These are phyloP conservation scores for Cystoisospora suis DNA, from an alignment of 169 alveolate genomes.

Conservation along the genomic window DNA sequence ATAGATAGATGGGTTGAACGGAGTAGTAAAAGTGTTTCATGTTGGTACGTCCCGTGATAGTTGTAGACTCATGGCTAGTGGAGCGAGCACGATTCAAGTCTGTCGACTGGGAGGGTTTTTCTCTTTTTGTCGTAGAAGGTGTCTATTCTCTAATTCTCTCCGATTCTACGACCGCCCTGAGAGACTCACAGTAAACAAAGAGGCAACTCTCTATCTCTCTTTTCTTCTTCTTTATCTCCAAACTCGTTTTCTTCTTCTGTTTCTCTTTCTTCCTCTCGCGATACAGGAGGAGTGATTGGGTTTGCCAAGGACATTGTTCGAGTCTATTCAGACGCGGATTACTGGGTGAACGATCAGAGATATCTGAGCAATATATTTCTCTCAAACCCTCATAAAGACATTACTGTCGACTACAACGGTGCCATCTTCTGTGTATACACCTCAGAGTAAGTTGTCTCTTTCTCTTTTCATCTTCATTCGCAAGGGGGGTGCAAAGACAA, in stretches of 20 bases:
- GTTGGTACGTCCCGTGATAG: too few species aligned
- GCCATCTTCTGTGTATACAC: constrained; percentile 13
- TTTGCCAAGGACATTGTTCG: background rate
- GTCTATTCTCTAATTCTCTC: too few species aligned
- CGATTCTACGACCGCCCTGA: too few species aligned
- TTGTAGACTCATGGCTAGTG: too few species aligned
- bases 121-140: too few species aligned
- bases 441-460: too few species aligned
- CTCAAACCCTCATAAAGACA: background rate
- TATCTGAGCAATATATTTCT: background rate
- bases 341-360: background rate
- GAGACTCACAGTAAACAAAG: background rate
- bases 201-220: background rate
- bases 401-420: background rate
- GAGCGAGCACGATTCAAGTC: too few species aligned
- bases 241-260: background rate
- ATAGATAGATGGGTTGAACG: too few species aligned
- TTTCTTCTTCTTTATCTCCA: background rate
- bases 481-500: too few species aligned
- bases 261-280: background rate
- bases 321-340: background rate
- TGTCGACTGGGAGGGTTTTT: too few species aligned
- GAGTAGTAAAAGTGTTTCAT: too few species aligned
- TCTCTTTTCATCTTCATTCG: too few species aligned
- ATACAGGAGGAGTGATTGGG: background rate